Conservation (phyloP, 192 early-diverging fungal genomes). For the Backusella morwellensis region DNA sequence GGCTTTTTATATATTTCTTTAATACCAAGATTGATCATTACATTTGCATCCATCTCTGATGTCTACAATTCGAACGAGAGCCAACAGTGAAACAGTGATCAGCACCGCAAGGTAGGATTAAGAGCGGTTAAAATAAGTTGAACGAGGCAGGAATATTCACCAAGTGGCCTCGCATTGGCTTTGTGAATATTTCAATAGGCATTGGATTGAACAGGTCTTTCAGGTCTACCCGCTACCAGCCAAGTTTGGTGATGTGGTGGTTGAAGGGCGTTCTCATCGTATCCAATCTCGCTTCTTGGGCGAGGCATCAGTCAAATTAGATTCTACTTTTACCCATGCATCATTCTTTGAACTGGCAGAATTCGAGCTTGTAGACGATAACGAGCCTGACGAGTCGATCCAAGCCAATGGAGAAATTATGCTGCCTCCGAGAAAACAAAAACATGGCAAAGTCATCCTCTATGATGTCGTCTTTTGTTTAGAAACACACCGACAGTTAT, state of each 20-base stretch:
- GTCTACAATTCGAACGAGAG: constrained; percentile 7
- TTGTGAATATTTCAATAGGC: neutral
- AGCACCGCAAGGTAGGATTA: constrained; percentile 1
- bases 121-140: neutral
- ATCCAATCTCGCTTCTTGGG: constrained; percentile 30
- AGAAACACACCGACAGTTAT: constrained; percentile 3
- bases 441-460: constrained; percentile 15
- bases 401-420: neutral
- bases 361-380: neutral
- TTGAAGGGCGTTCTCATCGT: constrained; percentile 3
- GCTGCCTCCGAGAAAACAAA: constrained; percentile 15
- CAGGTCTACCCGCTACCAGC: neutral
- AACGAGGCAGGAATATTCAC: neutral
- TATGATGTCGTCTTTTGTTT: constrained; percentile 18
- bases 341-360: constrained; percentile 12
- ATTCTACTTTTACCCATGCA: constrained; percentile 3
- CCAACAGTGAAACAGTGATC: neutral
- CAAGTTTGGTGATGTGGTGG: neutral
- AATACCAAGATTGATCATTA: neutral
- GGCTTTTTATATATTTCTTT: neutral
- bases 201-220: constrained; percentile 9
- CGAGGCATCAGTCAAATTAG: constrained; percentile 22
- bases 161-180: neutral
- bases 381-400: neutral
- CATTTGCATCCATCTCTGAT: neutral